A percentile compares a stretch with the other conserved stretches of the same genome.
These are phyloP conservation scores for Neonectria hederae DNA, from an alignment of 2,329 filamentous ascomycete species.

Conservation along the genomic window DNA sequence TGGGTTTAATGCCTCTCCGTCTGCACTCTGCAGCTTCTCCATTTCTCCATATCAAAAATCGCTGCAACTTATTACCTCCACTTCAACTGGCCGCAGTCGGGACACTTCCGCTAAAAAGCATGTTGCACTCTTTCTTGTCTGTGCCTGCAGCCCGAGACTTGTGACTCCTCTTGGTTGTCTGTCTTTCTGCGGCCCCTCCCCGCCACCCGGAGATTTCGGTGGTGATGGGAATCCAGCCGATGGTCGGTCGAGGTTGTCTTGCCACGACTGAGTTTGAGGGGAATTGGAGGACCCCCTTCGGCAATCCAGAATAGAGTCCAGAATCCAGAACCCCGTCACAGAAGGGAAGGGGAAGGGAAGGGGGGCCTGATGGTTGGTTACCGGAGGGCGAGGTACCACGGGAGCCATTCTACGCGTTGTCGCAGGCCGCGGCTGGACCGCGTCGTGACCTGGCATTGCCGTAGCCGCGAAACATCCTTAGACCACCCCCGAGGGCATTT, in stretches of 20 bases:
- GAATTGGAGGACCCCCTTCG: conserved; percentile 40
- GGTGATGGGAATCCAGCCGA: conserved; percentile 3
- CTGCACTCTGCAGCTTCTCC: conserved; percentile 2
- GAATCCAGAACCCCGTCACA: conserved; percentile 25
- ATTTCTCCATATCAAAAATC: not conserved
- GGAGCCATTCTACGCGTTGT: conserved; percentile 11
- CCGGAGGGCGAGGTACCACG: conserved; percentile 25
- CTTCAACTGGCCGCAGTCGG: not conserved
- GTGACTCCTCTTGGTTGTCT: conserved; percentile 10
- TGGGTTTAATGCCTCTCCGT: not conserved
- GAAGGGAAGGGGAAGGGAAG: conserved; percentile 3
- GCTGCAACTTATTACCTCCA: not conserved
- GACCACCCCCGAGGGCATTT: conserved; percentile 21
- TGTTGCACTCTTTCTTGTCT: not conserved
- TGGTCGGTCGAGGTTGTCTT: conserved; percentile 7
- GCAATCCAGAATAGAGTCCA: not conserved
- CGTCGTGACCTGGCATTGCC: conserved; percentile 25
- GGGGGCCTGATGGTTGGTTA: conserved; percentile 27
- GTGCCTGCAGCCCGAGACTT: not conserved
- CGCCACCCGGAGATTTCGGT: conserved; percentile 20
- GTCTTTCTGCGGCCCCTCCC: not conserved
- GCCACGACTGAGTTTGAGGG: conserved; percentile 36
- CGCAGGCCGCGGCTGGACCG: not conserved
- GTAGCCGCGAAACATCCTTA: conserved; percentile 29
- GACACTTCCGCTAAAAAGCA: not conserved